Percentiles rank a stretch among this genome's conserved stretches.
phyloP scores from a whole-genome alignment of 495 filamentous ascomycete species.

The Neurospora sp. region DNA sequence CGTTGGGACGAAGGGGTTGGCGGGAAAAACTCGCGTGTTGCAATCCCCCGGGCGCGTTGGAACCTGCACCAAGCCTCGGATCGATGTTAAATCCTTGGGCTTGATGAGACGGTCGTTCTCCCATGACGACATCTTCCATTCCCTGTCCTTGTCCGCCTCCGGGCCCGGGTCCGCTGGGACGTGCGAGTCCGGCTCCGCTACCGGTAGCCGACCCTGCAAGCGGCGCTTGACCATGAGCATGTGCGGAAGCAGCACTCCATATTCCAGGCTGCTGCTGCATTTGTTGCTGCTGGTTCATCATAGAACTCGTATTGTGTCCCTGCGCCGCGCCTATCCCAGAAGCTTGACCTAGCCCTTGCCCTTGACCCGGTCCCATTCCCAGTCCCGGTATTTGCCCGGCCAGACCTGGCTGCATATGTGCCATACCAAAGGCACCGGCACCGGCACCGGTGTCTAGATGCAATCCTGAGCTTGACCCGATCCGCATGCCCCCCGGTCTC shows the following conservation, averaged over 20 bases:
- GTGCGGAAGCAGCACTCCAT: not conserved
- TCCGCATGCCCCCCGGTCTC: slow-evolving; percentile 10
- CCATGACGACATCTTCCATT: not conserved
- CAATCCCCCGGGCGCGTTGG: not conserved
- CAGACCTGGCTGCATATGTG: not conserved
- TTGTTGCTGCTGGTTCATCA: not conserved
- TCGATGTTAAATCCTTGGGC: not conserved
- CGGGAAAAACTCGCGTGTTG: not conserved
- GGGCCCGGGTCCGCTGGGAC: not conserved
- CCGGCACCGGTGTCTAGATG: not conserved
- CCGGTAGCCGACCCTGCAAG: too few species aligned
- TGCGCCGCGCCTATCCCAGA: not conserved
- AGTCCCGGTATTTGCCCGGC: not conserved
- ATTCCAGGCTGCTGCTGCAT: not conserved
- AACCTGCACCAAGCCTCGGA: not conserved
- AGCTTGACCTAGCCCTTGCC: not conserved
- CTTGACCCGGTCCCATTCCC: not conserved
- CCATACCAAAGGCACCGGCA: not conserved
- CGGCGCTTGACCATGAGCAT: too few species aligned
- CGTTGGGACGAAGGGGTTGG: not conserved
- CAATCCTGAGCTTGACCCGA: not conserved
- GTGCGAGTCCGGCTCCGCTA: not conserved
- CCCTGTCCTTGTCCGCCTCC: not conserved
- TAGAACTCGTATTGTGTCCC: not conserved
- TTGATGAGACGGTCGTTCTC: not conserved